Conservation (phyloP, 2,329 filamentous ascomycete species). For the Drechslerella coelobrocha region DNA sequence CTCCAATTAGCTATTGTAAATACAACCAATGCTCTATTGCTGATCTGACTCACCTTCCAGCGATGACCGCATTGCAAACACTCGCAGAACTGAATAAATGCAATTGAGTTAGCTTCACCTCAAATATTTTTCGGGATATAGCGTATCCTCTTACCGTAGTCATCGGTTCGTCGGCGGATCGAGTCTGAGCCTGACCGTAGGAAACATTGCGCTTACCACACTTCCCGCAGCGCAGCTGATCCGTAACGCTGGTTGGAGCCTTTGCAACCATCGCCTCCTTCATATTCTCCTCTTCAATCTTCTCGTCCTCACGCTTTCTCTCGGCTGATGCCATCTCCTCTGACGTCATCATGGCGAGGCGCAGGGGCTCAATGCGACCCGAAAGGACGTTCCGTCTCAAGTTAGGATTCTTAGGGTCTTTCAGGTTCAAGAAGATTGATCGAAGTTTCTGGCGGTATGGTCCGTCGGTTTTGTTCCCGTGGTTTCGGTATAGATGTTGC, state of each 20-base stretch:
- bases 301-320: constrained; percentile 75
- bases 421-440: constrained; percentile 91
- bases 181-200: constrained; percentile 94
- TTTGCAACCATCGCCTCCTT: constrained; percentile 94
- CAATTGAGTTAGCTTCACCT: constrained; percentile 3
- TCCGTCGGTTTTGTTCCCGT: constrained; percentile 72
- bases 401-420: constrained; percentile 83
- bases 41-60: constrained; percentile 68
- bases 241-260: constrained; percentile 87
- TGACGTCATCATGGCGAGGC: constrained; percentile 84
- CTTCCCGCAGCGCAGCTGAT: constrained; percentile 85
- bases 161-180: constrained; percentile 93
- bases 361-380: constrained; percentile 73
- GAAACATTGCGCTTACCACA: constrained; percentile 93
- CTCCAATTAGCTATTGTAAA: neutral
- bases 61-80: constrained; percentile 73
- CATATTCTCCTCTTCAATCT: constrained; percentile 90
- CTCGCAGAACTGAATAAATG: constrained; percentile 66
- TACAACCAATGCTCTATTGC: neutral
- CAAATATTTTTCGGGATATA: neutral
- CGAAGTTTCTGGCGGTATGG: constrained; percentile 89
- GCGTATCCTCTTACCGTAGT: constrained; percentile 62
- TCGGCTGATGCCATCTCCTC: constrained; percentile 90
- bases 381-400: constrained; percentile 77
- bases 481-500: constrained; percentile 72